A percentile compares a stretch with the other conserved stretches of the same genome.
Evolutionary conservation across 148 eudicot genomes (phyloP).

Genomic region (Suaeda aralocaspica): DNA sequence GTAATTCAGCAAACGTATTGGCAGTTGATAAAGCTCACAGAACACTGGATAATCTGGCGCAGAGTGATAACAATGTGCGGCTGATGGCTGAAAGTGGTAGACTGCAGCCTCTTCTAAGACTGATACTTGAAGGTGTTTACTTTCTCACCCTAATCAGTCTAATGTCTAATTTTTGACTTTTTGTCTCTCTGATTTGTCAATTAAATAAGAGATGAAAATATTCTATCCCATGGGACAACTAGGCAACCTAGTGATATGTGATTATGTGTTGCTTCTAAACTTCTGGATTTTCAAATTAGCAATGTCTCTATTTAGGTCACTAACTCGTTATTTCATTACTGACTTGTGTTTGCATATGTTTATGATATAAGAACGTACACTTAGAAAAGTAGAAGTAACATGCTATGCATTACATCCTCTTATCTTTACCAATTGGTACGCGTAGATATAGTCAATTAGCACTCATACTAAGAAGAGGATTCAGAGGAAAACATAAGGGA

Average conservation of each 20-base stretch:
- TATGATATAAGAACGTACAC: no score
- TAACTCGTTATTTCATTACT: not conserved
- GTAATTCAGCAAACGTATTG: constrained; percentile 59
- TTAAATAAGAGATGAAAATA: not conserved
- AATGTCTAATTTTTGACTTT: not conserved
- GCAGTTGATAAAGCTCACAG: constrained; percentile 72
- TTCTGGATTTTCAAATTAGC: not conserved
- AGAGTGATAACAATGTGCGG: constrained; percentile 65
- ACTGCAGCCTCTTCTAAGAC: constrained; percentile 70
- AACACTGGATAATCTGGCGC: constrained; percentile 71
- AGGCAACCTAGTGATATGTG: not conserved
- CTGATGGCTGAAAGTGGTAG: constrained; percentile 92
- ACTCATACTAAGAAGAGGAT: no score
- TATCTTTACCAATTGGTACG: no score
- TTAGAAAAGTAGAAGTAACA: no score
- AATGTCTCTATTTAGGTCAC: not conserved
- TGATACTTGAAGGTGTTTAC: constrained; percentile 73
- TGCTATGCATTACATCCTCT: no score
- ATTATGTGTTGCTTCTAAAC: not conserved
- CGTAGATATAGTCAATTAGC: no score
- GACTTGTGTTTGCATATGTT: no score
- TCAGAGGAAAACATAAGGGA: no score
- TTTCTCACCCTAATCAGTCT: not conserved
- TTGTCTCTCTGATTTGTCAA: not conserved
- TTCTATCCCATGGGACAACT: not conserved